Evolutionary conservation across 176 grass and related monocot genomes (phyloP).

Genomic region (Eremochloa ophiuroides): DNA sequence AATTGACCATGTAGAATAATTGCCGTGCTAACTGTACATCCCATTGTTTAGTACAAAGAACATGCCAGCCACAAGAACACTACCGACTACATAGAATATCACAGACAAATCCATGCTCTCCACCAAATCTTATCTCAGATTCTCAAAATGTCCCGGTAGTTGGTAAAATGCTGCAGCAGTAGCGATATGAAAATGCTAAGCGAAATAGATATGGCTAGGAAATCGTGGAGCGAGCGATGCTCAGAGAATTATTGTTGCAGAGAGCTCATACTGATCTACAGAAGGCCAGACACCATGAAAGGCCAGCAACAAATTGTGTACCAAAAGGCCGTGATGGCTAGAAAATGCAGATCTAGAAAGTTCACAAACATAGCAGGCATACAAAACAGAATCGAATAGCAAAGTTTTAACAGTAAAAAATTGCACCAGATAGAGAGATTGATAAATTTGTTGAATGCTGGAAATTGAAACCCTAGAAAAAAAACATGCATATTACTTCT

Average conservation of each 20-base stretch:
- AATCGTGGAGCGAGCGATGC: background rate
- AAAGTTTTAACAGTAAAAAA: background rate
- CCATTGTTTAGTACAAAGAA: slow-evolving; percentile 39
- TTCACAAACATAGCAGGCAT: background rate
- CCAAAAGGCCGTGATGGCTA: background rate
- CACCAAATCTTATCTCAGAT: slow-evolving; percentile 30
- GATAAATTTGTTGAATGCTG: background rate
- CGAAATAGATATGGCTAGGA: background rate
- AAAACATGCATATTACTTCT: background rate
- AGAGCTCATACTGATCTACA: background rate
- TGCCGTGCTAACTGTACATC: slow-evolving; percentile 23
- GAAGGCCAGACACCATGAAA: background rate
- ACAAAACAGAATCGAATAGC: background rate
- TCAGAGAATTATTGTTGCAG: background rate
- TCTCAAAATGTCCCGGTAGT: background rate
- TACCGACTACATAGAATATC: slow-evolving; percentile 33
- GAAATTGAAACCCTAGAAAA: background rate
- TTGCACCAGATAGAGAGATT: background rate
- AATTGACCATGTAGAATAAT: slow-evolving; percentile 42
- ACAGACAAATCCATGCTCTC: slow-evolving; percentile 3
- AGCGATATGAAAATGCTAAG: background rate
- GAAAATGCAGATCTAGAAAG: background rate
- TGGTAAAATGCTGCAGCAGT: background rate
- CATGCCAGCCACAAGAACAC: slow-evolving; percentile 45
- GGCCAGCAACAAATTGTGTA: background rate